These are phyloP conservation scores for Medicago arabica DNA, from an alignment of 306 rosid species.

Conservation along the genomic window DNA sequence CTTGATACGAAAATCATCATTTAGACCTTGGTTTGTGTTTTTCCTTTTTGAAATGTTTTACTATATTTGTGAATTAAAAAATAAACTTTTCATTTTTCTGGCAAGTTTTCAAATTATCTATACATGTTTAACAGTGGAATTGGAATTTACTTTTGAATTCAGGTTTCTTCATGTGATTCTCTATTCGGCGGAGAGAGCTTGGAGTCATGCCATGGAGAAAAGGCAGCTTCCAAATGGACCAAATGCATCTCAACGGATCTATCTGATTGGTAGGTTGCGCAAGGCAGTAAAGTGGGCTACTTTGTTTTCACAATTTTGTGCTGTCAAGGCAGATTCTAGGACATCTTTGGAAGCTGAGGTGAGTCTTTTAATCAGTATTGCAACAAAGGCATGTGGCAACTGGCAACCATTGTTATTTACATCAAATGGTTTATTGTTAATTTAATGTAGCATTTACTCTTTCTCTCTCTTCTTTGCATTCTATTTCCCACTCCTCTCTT, in stretches of 20 bases:
- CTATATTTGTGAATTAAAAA: not conserved
- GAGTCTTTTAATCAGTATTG: conserved; percentile 40
- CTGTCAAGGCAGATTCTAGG: conserved; percentile 89
- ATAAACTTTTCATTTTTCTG: conserved; percentile 18
- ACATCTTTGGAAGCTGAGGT: conserved; percentile 99
- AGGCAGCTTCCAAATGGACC: conserved; percentile 98
- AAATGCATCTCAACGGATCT: conserved; percentile 79
- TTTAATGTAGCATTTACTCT: conserved; percentile 3
- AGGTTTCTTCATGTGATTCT: conserved; percentile 94
- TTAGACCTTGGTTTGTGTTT: conserved; percentile 17
- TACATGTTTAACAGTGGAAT: not conserved
- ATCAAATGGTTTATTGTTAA: conserved; percentile 21
- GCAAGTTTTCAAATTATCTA: conserved; percentile 1
- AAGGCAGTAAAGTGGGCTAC: conserved; percentile 97
- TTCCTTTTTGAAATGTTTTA: not conserved
- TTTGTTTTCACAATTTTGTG: conserved; percentile 83
- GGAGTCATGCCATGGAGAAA: conserved; percentile 99
- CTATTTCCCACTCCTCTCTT: not conserved
- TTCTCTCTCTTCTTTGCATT: not conserved
- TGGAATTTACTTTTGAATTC: conserved; percentile 38
- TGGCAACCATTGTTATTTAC: not conserved
- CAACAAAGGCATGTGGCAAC: not conserved
- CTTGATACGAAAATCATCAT: conserved; percentile 26
- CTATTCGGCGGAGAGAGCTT: conserved; percentile 94
- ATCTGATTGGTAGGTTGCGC: conserved; percentile 96